Evolutionary conservation across 2,329 filamentous ascomycete species (phyloP), one percentile per base, ranked within the genome.

Genomic region (Botryotinia narcissicola): DNA sequence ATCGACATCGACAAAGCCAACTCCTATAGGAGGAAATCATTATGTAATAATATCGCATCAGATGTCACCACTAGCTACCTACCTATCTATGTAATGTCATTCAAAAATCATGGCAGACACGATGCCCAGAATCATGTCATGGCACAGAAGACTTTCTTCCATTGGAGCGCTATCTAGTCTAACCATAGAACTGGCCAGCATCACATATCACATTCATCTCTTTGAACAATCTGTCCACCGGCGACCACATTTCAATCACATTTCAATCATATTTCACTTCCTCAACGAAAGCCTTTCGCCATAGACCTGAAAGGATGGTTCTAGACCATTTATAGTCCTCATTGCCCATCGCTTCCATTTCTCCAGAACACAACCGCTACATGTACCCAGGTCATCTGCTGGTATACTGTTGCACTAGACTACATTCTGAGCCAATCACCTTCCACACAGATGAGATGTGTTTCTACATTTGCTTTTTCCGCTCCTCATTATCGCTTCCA

Each of bases 401-500:
- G n/a, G 66, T 68, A 57, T 14, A 57, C 48, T 3, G 48, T 57
- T 32, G 42, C 66, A 57, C 37, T 20, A 12, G 20, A 29, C 54
- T 37, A 20, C 9, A 29, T 25, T 32, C 16, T 25, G 0, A 16
- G 1, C 48, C 66, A 57, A 68, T 57, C n/a, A 42, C 16, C 64
- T 22, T 68, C 4, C 8, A 29, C 22, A 25, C 25, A 57, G 29
- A 42, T 68, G 35, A 57, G 37, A 54, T 40, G 29, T 29, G 37
- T 67, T n/a, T 67, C 64, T 48, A 40, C 32, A 18, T 54, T 68
- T 54, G 10, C 35, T 29, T 61, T 54, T 54, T 42, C n/a, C 1
- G 35, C 46, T 44, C 29, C 68, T 35, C 68, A 46, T 70, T n/a
- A 44, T 69, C 46, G 64, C 14, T 67, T 67, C 64, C 46, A 67